Evolutionary conservation across 306 rosid genomes (phyloP), one percentile per base, ranked within the genome.

Genomic region (Dryas drummondii): DNA sequence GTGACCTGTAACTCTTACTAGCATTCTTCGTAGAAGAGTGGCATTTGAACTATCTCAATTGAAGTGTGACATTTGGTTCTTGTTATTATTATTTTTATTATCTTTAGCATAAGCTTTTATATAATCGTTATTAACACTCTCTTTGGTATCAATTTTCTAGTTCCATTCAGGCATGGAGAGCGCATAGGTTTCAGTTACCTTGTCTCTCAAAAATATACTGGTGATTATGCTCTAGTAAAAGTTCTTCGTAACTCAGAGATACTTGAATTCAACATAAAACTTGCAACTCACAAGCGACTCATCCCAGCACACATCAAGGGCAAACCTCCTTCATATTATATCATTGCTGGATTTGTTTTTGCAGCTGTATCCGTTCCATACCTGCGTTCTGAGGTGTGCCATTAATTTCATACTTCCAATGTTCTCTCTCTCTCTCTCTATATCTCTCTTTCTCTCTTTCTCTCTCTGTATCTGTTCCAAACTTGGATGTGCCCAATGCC

Each of bases 131-230:
- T 8, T 74, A 76, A 59, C 65, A 52, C 60, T 51, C 51, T 66
- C 50, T 44, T 40, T 53, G 68, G 41, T 12, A 76, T 64, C 37
- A 32, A 61, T 69, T 78, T 73, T 57, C 74, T 88, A 91, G 96
- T 91, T 79, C 91, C 89, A 69, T 91, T 91, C 84, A 88, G 96
- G 78, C 96, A 86, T 65, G 93, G 96, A 45, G 96, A 89, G 82
- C 93, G 93, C 78, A 91, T 89, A 80, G 96, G 96, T 52, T 91
- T 91, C 81, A 91, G 96, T 84, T 89, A 91, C 80, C 87, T 91
- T 62, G 89, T 91, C 71, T 91, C 97, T 64, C 96, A 89, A 75
- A 91, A 91, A 63, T 91, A 89, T 83, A 89, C 90, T 14, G 93
- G 88, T 0, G 91, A 88, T 84, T 76, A 63, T 42, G 88, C 91